These are phyloP conservation scores for Teunomyces cretensis DNA, from an alignment of 805 yeast species.

Conservation along the genomic window DNA sequence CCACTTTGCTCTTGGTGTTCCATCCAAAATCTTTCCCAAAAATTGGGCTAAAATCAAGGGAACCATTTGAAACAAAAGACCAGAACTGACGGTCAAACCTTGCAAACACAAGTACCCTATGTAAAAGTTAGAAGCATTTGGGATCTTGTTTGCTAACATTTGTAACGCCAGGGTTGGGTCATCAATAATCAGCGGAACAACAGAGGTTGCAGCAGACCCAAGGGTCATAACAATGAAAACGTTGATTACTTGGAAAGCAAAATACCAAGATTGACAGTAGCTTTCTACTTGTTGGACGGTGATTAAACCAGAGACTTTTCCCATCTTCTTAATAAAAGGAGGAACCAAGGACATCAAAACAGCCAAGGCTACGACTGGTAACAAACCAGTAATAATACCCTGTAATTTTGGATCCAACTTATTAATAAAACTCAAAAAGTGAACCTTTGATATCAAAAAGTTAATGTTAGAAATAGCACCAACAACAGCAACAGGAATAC, in stretches of 20 bases:
- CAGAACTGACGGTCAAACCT: slow-evolving; percentile 25
- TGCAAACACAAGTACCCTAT: slow-evolving; percentile 24
- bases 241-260: slow-evolving; percentile 31
- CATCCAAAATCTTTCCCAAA: slow-evolving; percentile 70
- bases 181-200: slow-evolving; percentile 13
- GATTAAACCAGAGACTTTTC: slow-evolving; percentile 23
- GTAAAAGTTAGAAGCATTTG: slow-evolving; percentile 28
- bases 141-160: slow-evolving; percentile 22
- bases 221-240: slow-evolving; percentile 23
- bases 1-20: slow-evolving; percentile 94
- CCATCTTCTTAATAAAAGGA: slow-evolving; percentile 26
- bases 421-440: slow-evolving; percentile 23
- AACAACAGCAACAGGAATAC: slow-evolving; percentile 48
- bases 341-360: slow-evolving; percentile 30
- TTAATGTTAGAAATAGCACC: slow-evolving; percentile 32
- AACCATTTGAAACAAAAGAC: slow-evolving; percentile 29
- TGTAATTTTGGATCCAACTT: slow-evolving; percentile 22
- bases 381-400: slow-evolving; percentile 29
- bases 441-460: slow-evolving; percentile 22
- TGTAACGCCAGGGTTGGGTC: slow-evolving; percentile 15
- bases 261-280: slow-evolving; percentile 29
- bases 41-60: slow-evolving; percentile 69
- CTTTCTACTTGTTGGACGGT: slow-evolving; percentile 25
- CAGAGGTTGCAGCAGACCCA: slow-evolving; percentile 33
- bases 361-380: slow-evolving; percentile 27